A percentile compares a stretch with the other conserved stretches of the same genome.
Conservation (phyloP, 2,329 filamentous ascomycete genomes). For the Monilinia laxa region DNA sequence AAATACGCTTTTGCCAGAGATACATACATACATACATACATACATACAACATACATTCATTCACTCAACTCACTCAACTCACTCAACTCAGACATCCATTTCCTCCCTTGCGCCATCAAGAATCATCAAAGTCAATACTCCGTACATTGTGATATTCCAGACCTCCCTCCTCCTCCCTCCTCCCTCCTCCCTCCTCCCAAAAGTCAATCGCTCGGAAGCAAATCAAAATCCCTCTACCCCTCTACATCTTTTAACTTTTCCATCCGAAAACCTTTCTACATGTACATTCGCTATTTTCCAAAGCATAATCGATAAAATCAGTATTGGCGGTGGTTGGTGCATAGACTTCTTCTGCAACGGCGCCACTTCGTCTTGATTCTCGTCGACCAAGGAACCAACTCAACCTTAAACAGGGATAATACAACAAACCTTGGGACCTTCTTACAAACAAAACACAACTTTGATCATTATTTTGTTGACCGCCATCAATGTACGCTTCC, state of each 20-base stretch:
- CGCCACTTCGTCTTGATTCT: conserved; percentile 32
- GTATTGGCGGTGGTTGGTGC: not conserved
- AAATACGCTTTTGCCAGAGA: not conserved
- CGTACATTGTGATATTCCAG: not conserved
- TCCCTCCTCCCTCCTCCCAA: no score
- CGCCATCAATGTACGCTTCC: conserved; percentile 35
- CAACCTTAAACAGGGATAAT: conserved; percentile 33
- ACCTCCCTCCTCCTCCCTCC: not conserved
- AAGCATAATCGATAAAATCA: not conserved
- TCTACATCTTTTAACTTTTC: not conserved
- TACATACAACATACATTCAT: no score
- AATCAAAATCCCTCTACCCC: no score
- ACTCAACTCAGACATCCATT: not conserved
- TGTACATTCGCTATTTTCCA: conserved; percentile 2
- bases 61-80: not conserved
- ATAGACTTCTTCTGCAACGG: conserved; percentile 27
- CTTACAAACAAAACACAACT: conserved; percentile 34
- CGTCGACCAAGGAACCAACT: conserved; percentile 39
- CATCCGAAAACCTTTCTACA: not conserved
- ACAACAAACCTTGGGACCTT: conserved; percentile 22
- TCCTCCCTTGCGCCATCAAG: conserved; percentile 14
- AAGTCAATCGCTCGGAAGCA: no score
- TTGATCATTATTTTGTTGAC: conserved; percentile 23
- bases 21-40: not conserved
- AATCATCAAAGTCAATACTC: not conserved